Base-by-base conservation (phyloP, 2,329 filamentous ascomycete species). In the Lizonia empirigonia region DNA sequence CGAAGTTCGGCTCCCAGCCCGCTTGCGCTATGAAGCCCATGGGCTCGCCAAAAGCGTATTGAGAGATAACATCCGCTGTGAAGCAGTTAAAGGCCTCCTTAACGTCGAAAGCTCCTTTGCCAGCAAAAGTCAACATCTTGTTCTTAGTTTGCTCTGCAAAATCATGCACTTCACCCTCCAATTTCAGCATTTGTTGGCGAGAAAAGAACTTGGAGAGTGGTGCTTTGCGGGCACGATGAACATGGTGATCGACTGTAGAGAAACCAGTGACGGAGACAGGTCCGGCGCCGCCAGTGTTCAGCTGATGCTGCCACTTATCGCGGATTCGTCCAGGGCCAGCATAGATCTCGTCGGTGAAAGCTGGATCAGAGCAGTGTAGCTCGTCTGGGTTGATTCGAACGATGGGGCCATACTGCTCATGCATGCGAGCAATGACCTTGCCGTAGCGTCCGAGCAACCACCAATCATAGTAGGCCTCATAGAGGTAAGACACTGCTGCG, bases 151-250 rank as follows among this genome's bases (percentile, higher is more conserved):
- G 49, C 24, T 50, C 24, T 23, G 53, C 59, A 54, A 62, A 59
- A 15, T 62, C 54, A 20, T 60, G 44, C 52, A 64, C 53, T 41
- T 61, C 59, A 52, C 55, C 50, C 39, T 65, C 57, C 23, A 70
- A 44, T 37, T 63, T 67, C 29, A 64, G 44, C 53, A 67, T 64
- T 36, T 67, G 63, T 36, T 63, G 60, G 33, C 57, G 65, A 8
- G 70, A 73, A 51, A 75, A 74, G 61, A 73, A 75, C 7, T 64
- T 67, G 46, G 63, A 68, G 12, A 75, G 45, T 2, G 72, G 64
- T 5, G 56, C 58, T 32, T 66, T 64, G 20, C 71, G 63, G 9
- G 56, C 34, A 15, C 66, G 67, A 54, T 75, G 73, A 15, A 71
- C 44, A 3, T 69, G 64, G 53, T 74, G 59, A n/a, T 57, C 58